Evolutionary conservation across 805 yeast genomes (phyloP).

Genomic region (Danielozyma ontarioensis): DNA sequence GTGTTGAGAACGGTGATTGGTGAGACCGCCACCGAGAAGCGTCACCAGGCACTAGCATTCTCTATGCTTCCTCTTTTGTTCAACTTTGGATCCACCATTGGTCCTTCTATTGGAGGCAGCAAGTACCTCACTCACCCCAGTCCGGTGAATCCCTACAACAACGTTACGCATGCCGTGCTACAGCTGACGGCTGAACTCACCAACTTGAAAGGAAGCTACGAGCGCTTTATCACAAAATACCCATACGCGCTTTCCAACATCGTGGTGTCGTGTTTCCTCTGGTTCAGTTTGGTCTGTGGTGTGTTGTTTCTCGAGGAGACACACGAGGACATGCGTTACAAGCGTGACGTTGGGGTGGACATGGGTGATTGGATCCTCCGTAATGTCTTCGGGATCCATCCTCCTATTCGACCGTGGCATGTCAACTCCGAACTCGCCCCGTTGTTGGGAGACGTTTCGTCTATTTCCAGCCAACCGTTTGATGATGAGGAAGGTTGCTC

Average conservation of each 20-base stretch:
- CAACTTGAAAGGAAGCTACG: conserved; percentile 6
- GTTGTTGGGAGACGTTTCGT: background rate
- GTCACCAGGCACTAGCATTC: conserved; percentile 61
- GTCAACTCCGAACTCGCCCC: conserved; percentile 1
- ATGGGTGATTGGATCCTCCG: conserved; percentile 33
- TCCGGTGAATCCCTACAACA: conserved; percentile 8
- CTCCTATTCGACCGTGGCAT: conserved; percentile 19
- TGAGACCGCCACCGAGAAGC: conserved; percentile 50
- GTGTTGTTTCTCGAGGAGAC: conserved; percentile 52
- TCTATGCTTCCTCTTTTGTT: conserved; percentile 57
- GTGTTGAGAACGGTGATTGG: conserved; percentile 61
- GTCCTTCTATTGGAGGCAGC: conserved; percentile 53
- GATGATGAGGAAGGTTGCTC: background rate
- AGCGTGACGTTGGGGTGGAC: conserved; percentile 42
- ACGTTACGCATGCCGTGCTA: background rate
- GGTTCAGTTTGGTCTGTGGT: conserved; percentile 31
- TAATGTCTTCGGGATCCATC: conserved; percentile 11
- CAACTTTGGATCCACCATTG: conserved; percentile 57
- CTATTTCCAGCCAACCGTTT: background rate
- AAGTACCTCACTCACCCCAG: conserved; percentile 46
- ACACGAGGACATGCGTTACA: conserved; percentile 32
- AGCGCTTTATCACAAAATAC: conserved; percentile 24
- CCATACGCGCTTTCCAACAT: conserved; percentile 54
- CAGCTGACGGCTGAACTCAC: background rate
- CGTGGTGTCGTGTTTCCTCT: conserved; percentile 35